Conservation (phyloP, 345 rosid species). For the Arabis hirsuta region DNA sequence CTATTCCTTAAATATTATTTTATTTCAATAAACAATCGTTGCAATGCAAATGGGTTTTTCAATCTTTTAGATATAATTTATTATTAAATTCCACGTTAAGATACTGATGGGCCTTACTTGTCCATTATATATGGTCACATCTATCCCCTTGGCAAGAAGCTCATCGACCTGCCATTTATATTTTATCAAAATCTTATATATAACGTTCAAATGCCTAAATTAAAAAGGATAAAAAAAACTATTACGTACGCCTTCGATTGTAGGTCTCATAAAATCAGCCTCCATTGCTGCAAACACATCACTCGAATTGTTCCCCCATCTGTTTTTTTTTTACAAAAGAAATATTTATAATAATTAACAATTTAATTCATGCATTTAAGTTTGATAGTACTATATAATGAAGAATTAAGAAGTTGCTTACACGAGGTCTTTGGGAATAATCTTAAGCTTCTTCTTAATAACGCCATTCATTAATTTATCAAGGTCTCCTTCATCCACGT, state of each 20-base stretch:
- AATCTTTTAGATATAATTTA: background rate
- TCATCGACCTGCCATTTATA: conserved; percentile 62
- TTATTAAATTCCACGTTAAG: background rate
- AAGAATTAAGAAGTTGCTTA: conserved; percentile 35
- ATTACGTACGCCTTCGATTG: conserved; percentile 76
- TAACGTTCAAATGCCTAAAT: conserved; percentile 9
- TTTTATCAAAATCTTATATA: background rate
- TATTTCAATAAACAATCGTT: background rate
- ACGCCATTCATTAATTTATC: conserved; percentile 67
- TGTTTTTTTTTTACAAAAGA: conserved; percentile 30
- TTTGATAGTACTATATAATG: too few species aligned
- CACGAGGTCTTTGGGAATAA: conserved; percentile 72
- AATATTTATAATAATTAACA: background rate
- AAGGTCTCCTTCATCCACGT: conserved; percentile 44
- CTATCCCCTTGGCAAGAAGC: conserved; percentile 71
- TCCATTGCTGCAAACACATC: conserved; percentile 54
- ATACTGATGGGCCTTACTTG: conserved; percentile 57
- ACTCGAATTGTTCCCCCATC: conserved; percentile 81
- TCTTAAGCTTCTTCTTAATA: conserved; percentile 70
- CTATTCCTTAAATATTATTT: background rate
- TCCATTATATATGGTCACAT: conserved; percentile 85
- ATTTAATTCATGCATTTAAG: background rate
- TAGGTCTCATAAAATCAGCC: conserved; percentile 85
- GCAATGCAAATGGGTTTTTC: background rate
- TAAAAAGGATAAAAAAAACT: background rate